phyloP scores from a whole-genome alignment of 2,329 filamentous ascomycete genomes.

The Curvularia lunata region DNA sequence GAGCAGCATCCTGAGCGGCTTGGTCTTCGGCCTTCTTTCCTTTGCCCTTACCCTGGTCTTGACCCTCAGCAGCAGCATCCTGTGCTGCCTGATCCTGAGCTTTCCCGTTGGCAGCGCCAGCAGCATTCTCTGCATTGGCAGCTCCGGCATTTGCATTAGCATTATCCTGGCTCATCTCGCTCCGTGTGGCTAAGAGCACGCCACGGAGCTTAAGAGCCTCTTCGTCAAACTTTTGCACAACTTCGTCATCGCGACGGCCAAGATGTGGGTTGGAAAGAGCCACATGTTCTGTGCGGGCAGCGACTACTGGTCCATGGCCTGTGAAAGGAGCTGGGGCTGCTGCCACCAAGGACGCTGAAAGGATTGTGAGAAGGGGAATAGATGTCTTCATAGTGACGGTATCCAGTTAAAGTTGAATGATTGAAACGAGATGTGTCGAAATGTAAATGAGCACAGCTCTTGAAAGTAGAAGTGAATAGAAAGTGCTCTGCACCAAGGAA shows the following conservation, averaged over 20 bases:
- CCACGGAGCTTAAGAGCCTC: conserved; percentile 36
- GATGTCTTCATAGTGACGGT: conserved; percentile 45
- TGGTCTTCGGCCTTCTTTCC: conserved; percentile 12
- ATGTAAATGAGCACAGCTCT: conserved; percentile 48
- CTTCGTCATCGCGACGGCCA: conserved; percentile 27
- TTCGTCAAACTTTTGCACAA: conserved; percentile 35
- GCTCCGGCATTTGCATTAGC: conserved; percentile 10
- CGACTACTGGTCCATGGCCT: conserved; percentile 36
- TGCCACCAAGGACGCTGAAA: conserved; percentile 44
- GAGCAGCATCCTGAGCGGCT: conserved; percentile 11
- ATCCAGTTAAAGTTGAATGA: conserved; percentile 16
- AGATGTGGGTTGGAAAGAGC: conserved; percentile 32
- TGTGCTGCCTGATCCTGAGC: conserved; percentile 18
- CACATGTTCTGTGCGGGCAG: conserved; percentile 31
- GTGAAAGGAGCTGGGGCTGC: conserved; percentile 35
- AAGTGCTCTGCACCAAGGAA: conserved; percentile 45
- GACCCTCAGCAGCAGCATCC: conserved; percentile 12
- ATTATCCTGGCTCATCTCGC: conserved; percentile 19
- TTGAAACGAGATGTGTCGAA: conserved; percentile 35
- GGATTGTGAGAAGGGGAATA: conserved; percentile 42
- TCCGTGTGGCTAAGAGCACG: conserved; percentile 31
- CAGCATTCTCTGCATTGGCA: too few relatives aligned
- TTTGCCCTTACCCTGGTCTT: conserved; percentile 8
- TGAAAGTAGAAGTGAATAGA: conserved; percentile 34
- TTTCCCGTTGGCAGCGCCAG: conserved; percentile 7